phyloP scores from a whole-genome alignment of 1,284 basidiomycete species.

The Somion occarium region DNA sequence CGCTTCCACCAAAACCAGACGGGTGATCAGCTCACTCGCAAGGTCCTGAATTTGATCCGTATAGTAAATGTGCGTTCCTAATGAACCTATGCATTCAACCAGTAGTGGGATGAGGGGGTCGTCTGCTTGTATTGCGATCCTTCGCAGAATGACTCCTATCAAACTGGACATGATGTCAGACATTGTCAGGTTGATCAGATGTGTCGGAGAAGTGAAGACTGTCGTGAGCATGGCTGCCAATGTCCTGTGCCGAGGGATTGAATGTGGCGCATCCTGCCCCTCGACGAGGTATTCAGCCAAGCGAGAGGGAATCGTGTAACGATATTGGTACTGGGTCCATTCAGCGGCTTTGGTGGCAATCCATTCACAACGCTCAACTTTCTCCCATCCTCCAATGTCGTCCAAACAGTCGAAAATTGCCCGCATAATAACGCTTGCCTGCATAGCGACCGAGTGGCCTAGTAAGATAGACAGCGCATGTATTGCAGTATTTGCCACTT shows the following conservation, averaged over 20 bases:
- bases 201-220: slow-evolving; percentile 78
- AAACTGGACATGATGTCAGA: slow-evolving; percentile 84
- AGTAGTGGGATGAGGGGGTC: slow-evolving; percentile 70
- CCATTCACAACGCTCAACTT: slow-evolving; percentile 78
- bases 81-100: slow-evolving; percentile 78
- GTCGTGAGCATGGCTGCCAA: slow-evolving; percentile 83
- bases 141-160: slow-evolving; percentile 69
- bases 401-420: slow-evolving; percentile 68
- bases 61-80: slow-evolving; percentile 91
- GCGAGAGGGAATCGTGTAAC: slow-evolving; percentile 83
- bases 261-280: slow-evolving; percentile 52
- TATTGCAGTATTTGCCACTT: slow-evolving; percentile 74
- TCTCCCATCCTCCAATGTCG: slow-evolving; percentile 63
- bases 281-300: slow-evolving; percentile 80
- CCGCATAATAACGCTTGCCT: slow-evolving; percentile 71
- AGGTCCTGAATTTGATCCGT: slow-evolving; percentile 96
- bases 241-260: slow-evolving; percentile 58
- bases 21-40: slow-evolving; percentile 77
- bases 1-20: slow-evolving; percentile 69
- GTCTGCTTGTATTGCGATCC: slow-evolving; percentile 57
- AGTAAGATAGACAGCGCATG: slow-evolving; percentile 72
- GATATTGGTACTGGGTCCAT: slow-evolving; percentile 90
- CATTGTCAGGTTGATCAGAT: slow-evolving; percentile 87
- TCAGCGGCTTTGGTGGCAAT: slow-evolving; percentile 71
- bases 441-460: slow-evolving; percentile 72